Percentiles rank a stretch among this genome's conserved stretches.
Conservation (phyloP, 1,284 basidiomycete genomes). For the Ceratobasidium sp. region DNA sequence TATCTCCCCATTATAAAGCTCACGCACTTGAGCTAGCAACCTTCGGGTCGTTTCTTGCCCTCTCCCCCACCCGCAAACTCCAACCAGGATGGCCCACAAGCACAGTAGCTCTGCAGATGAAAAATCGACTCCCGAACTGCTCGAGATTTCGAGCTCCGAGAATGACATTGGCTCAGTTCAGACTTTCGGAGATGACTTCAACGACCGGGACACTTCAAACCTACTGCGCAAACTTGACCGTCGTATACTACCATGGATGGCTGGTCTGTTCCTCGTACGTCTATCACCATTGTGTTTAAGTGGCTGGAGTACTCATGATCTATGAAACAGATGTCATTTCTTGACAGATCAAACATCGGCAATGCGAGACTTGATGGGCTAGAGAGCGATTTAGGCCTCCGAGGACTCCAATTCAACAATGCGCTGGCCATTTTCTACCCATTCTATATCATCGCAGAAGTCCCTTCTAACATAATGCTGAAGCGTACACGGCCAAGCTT, state of each 20-base stretch:
- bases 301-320: background rate
- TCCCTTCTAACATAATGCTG: slow-evolving; percentile 69
- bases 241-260: slow-evolving; percentile 53
- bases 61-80: too few species aligned
- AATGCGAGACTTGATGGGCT: slow-evolving; percentile 58
- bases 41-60: background rate
- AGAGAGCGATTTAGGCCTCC: slow-evolving; percentile 50
- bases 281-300: slow-evolving; percentile 58
- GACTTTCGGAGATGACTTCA: background rate
- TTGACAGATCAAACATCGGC: slow-evolving; percentile 84
- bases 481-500: slow-evolving; percentile 70
- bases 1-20: background rate
- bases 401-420: slow-evolving; percentile 58
- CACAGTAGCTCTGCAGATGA: background rate
- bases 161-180: background rate
- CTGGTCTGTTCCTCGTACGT: slow-evolving; percentile 74
- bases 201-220: background rate
- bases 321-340: slow-evolving; percentile 50
- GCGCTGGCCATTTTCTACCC: slow-evolving; percentile 73
- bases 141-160: background rate
- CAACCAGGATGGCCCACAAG: background rate
- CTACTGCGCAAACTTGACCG: slow-evolving; percentile 47
- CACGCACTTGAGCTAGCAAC: background rate
- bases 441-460: slow-evolving; percentile 65
- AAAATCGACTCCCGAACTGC: background rate